Evolutionary conservation across 441 rosid species (phyloP).

Genomic region (Syzygium syzygioides): DNA sequence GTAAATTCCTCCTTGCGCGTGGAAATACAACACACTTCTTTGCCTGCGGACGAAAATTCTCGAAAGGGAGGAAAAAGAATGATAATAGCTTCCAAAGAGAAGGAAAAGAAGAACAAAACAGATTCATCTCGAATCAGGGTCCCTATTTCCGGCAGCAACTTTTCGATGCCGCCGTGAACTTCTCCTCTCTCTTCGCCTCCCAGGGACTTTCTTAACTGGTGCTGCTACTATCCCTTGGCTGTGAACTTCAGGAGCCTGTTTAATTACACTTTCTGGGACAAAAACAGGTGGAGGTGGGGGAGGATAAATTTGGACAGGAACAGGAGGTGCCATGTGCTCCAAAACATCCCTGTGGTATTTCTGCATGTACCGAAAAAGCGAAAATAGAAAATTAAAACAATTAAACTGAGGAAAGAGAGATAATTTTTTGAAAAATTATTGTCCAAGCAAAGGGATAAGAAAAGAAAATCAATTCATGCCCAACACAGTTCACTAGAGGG

Average conservation of each 20-base stretch:
- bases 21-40: neutral
- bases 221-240: conserved; percentile 16
- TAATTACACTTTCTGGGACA: conserved; percentile 19
- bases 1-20: neutral
- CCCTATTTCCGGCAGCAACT: conserved; percentile 41
- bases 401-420: neutral
- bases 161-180: conserved; percentile 69
- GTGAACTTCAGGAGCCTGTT: conserved; percentile 24
- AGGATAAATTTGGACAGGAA: conserved; percentile 19
- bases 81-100: conserved; percentile 12
- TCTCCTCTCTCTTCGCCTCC: conserved; percentile 47
- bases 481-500: neutral
- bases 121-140: conserved; percentile 22
- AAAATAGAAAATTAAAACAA: neutral
- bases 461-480: neutral
- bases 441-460: neutral
- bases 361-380: conserved; percentile 27
- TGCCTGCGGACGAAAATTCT: neutral
- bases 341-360: conserved; percentile 66
- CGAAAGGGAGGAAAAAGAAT: conserved; percentile 27
- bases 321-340: conserved; percentile 35
- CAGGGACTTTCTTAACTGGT: conserved; percentile 23
- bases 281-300: conserved; percentile 35
- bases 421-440: neutral
- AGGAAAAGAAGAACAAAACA: neutral